phyloP scores from a whole-genome alignment of 495 filamentous ascomycete species.

The Hypoxylon lienhwacheense region DNA sequence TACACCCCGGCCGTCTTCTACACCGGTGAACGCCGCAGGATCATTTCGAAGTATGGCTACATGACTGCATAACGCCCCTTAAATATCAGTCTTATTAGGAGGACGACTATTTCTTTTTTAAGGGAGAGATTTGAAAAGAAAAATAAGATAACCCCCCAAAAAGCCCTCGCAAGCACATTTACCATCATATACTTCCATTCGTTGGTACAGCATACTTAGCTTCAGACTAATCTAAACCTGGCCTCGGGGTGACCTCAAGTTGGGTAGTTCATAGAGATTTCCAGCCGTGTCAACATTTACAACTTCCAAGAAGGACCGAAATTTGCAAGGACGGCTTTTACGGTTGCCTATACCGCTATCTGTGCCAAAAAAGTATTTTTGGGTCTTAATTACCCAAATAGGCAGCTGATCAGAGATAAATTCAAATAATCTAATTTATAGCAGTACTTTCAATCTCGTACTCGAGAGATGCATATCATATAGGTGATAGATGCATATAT shows the following conservation, averaged over 20 bases:
- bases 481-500: too few relatives aligned
- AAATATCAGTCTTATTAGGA: background rate
- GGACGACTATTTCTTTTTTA: too few relatives aligned
- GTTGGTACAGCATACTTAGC: slow-evolving; percentile 16
- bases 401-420: too few relatives aligned
- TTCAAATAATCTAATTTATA: too few relatives aligned
- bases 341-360: too few relatives aligned
- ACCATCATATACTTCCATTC: background rate
- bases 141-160: too few relatives aligned
- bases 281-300: slow-evolving; percentile 9
- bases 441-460: too few relatives aligned
- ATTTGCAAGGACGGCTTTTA: slow-evolving; percentile 13
- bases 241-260: slow-evolving; percentile 7
- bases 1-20: slow-evolving; percentile 5
- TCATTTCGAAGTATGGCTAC: slow-evolving; percentile 5
- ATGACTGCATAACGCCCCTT: slow-evolving; percentile 7
- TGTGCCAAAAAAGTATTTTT: too few relatives aligned
- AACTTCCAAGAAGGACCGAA: slow-evolving; percentile 34
- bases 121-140: too few relatives aligned
- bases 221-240: slow-evolving; percentile 13
- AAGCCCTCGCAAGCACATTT: slow-evolving; percentile 7
- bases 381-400: too few relatives aligned
- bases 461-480: too few relatives aligned
- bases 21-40: slow-evolving; percentile 19
- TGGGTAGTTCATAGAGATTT: slow-evolving; percentile 18